Conservation (phyloP, 2,329 filamentous ascomycete genomes). For the Cladophialophora yegresii region DNA sequence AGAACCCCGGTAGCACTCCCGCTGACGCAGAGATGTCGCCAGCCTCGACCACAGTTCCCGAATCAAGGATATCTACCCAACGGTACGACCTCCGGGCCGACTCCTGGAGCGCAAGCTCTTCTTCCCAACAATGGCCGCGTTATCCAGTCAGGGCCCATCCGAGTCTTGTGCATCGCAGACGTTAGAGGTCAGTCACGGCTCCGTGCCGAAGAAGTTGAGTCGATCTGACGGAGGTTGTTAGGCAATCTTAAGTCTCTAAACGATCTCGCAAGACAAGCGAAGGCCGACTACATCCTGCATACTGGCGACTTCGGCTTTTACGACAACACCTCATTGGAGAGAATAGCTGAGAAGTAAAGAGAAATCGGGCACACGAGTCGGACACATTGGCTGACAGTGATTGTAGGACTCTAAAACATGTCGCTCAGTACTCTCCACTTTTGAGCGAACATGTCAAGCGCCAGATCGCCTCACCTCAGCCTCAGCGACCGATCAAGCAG, state of each 20-base stretch:
- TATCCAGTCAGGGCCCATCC: conserved; percentile 51
- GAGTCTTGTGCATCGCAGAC: conserved; percentile 55
- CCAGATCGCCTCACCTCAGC: conserved; percentile 66
- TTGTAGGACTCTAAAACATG: conserved; percentile 88
- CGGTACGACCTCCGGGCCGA: conserved; percentile 47
- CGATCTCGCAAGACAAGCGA: conserved; percentile 90
- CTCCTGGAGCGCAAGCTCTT: conserved; percentile 51
- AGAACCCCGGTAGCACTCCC: conserved; percentile 23
- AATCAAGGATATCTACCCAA: conserved; percentile 47
- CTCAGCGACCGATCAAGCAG: conserved; percentile 69
- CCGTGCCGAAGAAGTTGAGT: background rate
- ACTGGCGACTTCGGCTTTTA: conserved; percentile 99
- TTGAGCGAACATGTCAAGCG: conserved; percentile 74
- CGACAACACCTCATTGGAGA: conserved; percentile 90
- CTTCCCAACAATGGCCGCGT: conserved; percentile 55
- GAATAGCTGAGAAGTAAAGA: conserved; percentile 94
- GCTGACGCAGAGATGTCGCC: conserved; percentile 29
- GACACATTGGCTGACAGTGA: conserved; percentile 24
- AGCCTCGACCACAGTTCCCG: conserved; percentile 37
- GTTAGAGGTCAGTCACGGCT: conserved; percentile 48
- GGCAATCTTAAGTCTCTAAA: conserved; percentile 95
- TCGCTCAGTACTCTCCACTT: conserved; percentile 95
- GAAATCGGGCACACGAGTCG: background rate
- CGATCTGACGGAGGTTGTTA: conserved; percentile 45
- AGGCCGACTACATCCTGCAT: conserved; percentile 96